Percentiles rank a stretch among this genome's conserved stretches.
These are phyloP conservation scores for Suillus tomentosus DNA, from an alignment of 768 basidiomycete genomes.

Conservation along the genomic window DNA sequence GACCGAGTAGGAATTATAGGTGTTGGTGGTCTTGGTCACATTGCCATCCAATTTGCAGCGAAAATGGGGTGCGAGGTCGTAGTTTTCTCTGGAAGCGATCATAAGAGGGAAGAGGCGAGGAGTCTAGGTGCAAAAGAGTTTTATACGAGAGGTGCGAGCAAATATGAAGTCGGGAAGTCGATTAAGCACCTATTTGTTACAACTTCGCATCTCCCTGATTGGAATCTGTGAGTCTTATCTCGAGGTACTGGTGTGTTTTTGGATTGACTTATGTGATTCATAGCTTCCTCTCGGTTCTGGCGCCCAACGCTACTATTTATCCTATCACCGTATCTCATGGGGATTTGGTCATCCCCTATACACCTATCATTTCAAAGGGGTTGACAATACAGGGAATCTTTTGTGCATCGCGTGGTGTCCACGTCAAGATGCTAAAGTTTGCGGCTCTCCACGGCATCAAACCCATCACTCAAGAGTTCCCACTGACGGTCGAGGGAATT, in stretches of 20 bases:
- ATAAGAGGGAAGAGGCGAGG: constrained; percentile 35
- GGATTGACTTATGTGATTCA: neutral
- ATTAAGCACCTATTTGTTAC: constrained; percentile 37
- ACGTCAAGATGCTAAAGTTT: constrained; percentile 37
- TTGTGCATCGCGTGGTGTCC: constrained; percentile 28
- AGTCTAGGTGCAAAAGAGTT: constrained; percentile 39
- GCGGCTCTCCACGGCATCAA: constrained; percentile 31
- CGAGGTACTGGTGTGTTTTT: neutral
- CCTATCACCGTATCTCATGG: constrained; percentile 28
- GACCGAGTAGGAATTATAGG: constrained; percentile 38
- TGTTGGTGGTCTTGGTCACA: constrained; percentile 40
- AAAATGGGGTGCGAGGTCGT: constrained; percentile 43
- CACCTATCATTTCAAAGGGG: constrained; percentile 18
- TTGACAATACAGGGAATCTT: constrained; percentile 28
- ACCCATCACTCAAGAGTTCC: constrained; percentile 35
- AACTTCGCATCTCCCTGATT: constrained; percentile 30
- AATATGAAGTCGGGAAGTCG: constrained; percentile 29
- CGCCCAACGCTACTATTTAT: constrained; percentile 25
- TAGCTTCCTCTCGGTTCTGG: constrained; percentile 31
- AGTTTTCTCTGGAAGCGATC: constrained; percentile 36
- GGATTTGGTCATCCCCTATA: constrained; percentile 26
- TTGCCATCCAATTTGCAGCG: constrained; percentile 40
- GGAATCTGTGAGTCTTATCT: constrained; percentile 30
- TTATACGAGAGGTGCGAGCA: constrained; percentile 29
- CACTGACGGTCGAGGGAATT: constrained; percentile 33